Conservation (phyloP, 805 yeast species). For the Candida sphagnicola region DNA sequence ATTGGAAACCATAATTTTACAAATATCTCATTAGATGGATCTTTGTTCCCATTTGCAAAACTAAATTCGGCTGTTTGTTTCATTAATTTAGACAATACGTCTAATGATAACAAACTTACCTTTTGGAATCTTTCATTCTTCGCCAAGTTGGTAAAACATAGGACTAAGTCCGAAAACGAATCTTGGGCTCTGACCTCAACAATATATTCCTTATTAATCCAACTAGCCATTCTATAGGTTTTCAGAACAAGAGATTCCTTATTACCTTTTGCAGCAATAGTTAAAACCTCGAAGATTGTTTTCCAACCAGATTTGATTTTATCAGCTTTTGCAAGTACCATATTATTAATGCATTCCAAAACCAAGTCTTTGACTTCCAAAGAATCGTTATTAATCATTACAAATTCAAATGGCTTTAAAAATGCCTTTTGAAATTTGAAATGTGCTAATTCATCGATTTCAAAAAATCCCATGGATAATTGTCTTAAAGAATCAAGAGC, state of each 20-base stretch:
- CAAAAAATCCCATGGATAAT: constrained; percentile 85
- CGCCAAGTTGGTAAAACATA: constrained; percentile 74
- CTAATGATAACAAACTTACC: constrained; percentile 75
- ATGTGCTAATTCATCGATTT: constrained; percentile 89
- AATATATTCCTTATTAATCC: constrained; percentile 59
- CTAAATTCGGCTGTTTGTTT: constrained; percentile 51
- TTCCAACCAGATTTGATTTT: constrained; percentile 93
- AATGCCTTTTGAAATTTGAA: constrained; percentile 95
- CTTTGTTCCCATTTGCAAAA: constrained; percentile 15
- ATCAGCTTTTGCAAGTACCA: constrained; percentile 71
- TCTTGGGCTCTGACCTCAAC: constrained; percentile 67
- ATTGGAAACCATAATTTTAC: constrained; percentile 80
- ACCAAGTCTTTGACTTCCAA: constrained; percentile 82
- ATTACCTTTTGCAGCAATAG: constrained; percentile 63
- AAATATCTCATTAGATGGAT: constrained; percentile 30
- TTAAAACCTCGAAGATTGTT: constrained; percentile 75
- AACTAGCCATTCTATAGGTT: constrained; percentile 59
- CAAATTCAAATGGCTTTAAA: constrained; percentile 82
- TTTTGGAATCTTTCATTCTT: constrained; percentile 82
- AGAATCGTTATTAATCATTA: constrained; percentile 63
- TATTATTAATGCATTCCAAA: constrained; percentile 81
- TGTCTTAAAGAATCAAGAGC: constrained; percentile 95
- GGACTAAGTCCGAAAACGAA: constrained; percentile 60
- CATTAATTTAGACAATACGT: constrained; percentile 61
- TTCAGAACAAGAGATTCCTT: constrained; percentile 58